phyloP scores from a whole-genome alignment of 768 basidiomycete genomes.

The Rhizopogon rudus region DNA sequence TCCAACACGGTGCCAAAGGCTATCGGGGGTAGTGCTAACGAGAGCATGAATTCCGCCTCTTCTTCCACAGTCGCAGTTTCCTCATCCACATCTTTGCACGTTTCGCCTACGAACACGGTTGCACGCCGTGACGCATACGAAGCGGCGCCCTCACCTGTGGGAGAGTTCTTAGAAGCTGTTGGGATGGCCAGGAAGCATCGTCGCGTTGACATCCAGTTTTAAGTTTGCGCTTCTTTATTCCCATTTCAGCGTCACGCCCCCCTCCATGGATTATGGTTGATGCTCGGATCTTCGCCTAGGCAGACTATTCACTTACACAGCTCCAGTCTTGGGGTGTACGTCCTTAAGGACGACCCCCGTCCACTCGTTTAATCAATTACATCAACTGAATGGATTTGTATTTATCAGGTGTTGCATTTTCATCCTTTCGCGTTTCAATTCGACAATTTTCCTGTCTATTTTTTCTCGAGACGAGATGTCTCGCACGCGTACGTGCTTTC shows the following conservation, averaged over 20 bases:
- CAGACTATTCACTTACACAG: background rate
- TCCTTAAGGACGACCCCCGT: constrained; percentile 22
- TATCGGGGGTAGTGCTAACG: constrained; percentile 58
- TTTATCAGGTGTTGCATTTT: constrained; percentile 17
- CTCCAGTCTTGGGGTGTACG: constrained; percentile 12
- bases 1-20: constrained; percentile 50
- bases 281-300: background rate
- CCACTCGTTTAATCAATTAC: constrained; percentile 25
- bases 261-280: constrained; percentile 2
- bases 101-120: constrained; percentile 61
- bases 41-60: constrained; percentile 26
- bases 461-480: background rate
- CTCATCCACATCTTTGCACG: constrained; percentile 29
- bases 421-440: constrained; percentile 2
- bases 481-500: background rate
- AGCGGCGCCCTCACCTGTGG: constrained; percentile 11
- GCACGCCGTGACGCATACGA: constrained; percentile 29
- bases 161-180: constrained; percentile 5
- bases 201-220: constrained; percentile 9
- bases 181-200: constrained; percentile 10
- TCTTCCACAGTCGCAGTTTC: constrained; percentile 9
- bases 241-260: background rate
- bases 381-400: constrained; percentile 18
- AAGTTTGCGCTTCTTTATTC: background rate
- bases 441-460: background rate